Evolutionary conservation across 768 basidiomycete genomes (phyloP).

Genomic region (Trametes gibbosa): DNA sequence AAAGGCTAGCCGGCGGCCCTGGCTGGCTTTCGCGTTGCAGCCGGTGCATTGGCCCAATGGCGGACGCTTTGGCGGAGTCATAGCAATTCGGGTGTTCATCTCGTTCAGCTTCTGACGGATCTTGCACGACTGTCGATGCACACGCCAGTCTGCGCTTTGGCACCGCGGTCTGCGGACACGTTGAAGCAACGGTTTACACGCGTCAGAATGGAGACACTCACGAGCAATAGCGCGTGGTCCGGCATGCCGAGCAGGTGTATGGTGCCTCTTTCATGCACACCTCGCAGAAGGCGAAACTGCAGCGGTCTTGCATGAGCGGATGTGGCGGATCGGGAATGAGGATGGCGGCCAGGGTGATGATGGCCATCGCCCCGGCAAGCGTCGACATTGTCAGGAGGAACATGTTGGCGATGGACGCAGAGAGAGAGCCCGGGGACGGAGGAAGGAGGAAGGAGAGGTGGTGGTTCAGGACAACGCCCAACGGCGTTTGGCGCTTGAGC

Average conservation of each 20-base stretch:
- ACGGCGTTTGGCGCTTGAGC: neutral
- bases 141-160: constrained; percentile 31
- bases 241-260: constrained; percentile 20
- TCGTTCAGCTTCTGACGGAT: constrained; percentile 33
- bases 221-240: constrained; percentile 22
- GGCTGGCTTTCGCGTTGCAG: constrained; percentile 27
- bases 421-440: neutral
- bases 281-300: constrained; percentile 17
- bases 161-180: constrained; percentile 20
- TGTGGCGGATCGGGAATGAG: constrained; percentile 14
- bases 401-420: constrained; percentile 1
- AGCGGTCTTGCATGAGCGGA: constrained; percentile 17
- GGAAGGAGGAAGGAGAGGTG: neutral
- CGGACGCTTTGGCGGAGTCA: constrained; percentile 26
- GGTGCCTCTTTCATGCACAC: constrained; percentile 18
- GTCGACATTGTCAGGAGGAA: constrained; percentile 17
- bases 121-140: constrained; percentile 36
- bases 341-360: constrained; percentile 16
- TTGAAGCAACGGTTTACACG: neutral
- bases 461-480: constrained; percentile 17
- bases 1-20: constrained; percentile 13
- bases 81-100: constrained; percentile 25
- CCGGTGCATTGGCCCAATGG: constrained; percentile 29
- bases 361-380: constrained; percentile 17
- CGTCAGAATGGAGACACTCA: neutral